Conservation (phyloP, 179 eudicot genomes). For the Carnegiea gigantea region DNA sequence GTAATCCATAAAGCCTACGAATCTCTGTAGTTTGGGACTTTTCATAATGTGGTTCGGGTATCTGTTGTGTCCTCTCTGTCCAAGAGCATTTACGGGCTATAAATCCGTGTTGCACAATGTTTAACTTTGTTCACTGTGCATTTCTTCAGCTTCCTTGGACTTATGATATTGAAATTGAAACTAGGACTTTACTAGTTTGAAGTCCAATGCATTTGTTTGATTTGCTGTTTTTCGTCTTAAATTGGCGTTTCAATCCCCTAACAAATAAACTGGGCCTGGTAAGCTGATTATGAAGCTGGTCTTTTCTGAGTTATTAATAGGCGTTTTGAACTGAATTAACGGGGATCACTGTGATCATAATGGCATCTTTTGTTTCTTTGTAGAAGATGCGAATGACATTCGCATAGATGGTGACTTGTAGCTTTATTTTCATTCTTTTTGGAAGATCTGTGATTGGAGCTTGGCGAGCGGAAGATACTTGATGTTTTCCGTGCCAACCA, state of each 20-base stretch:
- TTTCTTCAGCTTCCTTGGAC: background rate
- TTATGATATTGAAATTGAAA: background rate
- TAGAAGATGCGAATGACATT: background rate
- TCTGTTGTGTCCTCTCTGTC: background rate
- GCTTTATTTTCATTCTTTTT: background rate
- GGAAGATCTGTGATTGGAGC: background rate
- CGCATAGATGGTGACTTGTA: too few relatives aligned
- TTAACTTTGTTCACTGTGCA: background rate
- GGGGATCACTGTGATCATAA: background rate
- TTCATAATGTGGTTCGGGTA: background rate
- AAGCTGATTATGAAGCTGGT: background rate
- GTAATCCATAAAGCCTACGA: background rate
- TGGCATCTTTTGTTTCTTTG: background rate
- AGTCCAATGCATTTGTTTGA: background rate
- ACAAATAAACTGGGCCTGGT: background rate
- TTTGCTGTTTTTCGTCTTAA: background rate
- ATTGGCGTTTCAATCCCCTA: background rate
- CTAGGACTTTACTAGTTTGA: background rate
- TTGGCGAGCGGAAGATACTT: too few relatives aligned
- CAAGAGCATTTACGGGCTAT: background rate
- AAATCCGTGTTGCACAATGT: background rate
- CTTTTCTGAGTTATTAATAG: background rate
- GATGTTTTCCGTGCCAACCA: background rate
- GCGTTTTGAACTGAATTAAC: background rate
- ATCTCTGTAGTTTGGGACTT: background rate